Evolutionary conservation across 352 stramenopile genomes (phyloP).

Genomic region (Phytophthora idaei): DNA sequence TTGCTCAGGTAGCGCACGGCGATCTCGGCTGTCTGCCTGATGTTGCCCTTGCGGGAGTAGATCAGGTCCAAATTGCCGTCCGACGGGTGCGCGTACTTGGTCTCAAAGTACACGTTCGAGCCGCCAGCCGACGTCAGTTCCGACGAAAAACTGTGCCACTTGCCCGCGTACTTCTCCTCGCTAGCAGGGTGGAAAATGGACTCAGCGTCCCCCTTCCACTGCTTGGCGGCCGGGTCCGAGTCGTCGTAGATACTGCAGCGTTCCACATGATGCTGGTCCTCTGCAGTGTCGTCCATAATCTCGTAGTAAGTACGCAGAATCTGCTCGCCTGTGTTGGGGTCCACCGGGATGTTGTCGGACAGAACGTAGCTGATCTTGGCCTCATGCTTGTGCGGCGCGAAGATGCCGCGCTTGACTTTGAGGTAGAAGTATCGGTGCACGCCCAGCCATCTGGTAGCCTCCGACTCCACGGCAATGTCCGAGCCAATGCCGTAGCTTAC

Average conservation of each 20-base stretch:
- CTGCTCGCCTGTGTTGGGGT: constrained; percentile 56
- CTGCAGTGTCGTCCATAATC: constrained; percentile 57
- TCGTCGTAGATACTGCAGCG: constrained; percentile 80
- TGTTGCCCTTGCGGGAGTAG: constrained; percentile 61
- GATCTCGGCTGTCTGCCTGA: constrained; percentile 55
- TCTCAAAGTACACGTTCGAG: constrained; percentile 85
- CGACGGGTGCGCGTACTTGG: constrained; percentile 77
- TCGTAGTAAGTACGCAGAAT: constrained; percentile 78
- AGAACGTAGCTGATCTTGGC: constrained; percentile 79
- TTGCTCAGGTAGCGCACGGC: constrained; percentile 56
- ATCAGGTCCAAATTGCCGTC: constrained; percentile 85
- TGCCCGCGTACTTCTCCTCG: constrained; percentile 59
- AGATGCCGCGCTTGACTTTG: constrained; percentile 68
- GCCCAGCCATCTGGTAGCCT: constrained; percentile 69
- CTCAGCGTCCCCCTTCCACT: constrained; percentile 64
- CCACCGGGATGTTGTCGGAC: constrained; percentile 51
- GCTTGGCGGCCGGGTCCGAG: constrained; percentile 44
- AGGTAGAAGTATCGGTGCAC: constrained; percentile 78
- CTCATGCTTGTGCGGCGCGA: constrained; percentile 56
- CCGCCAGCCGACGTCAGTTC: constrained; percentile 63
- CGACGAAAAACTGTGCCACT: constrained; percentile 57
- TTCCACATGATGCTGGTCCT: constrained; percentile 77
- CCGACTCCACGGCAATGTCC: constrained; percentile 79
- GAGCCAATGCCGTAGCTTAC: constrained; percentile 76
- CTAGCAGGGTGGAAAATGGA: constrained; percentile 65